Evolutionary conservation across 495 filamentous ascomycete genomes (phyloP), one percentile per base, ranked within the genome.

Genomic region (Podospora comata): DNA sequence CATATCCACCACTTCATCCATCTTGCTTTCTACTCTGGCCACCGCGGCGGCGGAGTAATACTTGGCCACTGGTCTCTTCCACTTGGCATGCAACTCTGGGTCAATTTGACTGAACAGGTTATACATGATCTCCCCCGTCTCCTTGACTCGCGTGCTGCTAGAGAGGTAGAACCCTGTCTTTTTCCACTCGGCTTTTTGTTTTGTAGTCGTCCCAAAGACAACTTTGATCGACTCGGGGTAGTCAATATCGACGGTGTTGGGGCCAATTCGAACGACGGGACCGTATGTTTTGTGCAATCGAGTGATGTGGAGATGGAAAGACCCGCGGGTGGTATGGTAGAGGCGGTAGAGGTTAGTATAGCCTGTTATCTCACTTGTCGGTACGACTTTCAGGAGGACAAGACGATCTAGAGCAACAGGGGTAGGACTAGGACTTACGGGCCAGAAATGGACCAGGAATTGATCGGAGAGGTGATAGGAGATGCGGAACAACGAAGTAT

Each of bases 161-260:
- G 68, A 72, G 13, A 69, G 71, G 62, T 81, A 79, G 53, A 73
- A 78, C 54, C 75, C 77, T 26, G 77, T 79, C 79, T 81, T 58
- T 53, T 28, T 32, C 60, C 19, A 28, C 23, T 28, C 27, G 5
- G 60, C 60, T 5, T 62, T 27, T 30, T 27, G 27, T 5, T 62
- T 34, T 11, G 23, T 32, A 20, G 71, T 70, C 57, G 61, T 65
- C 55, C 68, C 67, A 58, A 71, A 77, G 6, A 72, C 59, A 11
- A 67, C 69, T 64, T 73, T 74, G 65, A 72, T 67, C 53, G 72
- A n/a, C n/a, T 68, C 67, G 60, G 76, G 70, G 27, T 70, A 72
- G 48, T 78, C 78, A 53, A 83, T 72, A 39, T 77, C 78, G n/a
- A 83, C 60, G 55, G 78, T 70, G 55, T 80, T 76, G 20, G 79